Evolutionary conservation across 306 rosid species (phyloP).

Genomic region (Vigna mungo): DNA sequence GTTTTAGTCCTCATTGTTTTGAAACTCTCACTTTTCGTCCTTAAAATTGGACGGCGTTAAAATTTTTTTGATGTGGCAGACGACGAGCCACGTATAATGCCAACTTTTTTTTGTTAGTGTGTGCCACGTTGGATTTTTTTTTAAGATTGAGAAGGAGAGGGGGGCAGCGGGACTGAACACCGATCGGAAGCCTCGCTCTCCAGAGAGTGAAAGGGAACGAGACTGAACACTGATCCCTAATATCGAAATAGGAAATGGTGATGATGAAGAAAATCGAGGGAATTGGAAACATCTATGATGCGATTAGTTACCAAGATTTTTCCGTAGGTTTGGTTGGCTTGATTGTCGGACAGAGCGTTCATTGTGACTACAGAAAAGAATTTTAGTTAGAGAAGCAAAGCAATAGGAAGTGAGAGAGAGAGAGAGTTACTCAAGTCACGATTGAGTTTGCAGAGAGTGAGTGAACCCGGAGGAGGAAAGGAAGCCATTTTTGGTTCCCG

Average conservation of each 20-base stretch:
- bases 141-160: too few species aligned
- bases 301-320: slow-evolving; percentile 67
- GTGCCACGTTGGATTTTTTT: too few species aligned
- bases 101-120: too few species aligned
- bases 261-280: neutral
- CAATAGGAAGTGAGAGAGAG: neutral
- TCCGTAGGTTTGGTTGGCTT: slow-evolving; percentile 76
- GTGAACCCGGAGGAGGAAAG: slow-evolving; percentile 79
- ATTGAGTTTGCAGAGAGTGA: slow-evolving; percentile 91
- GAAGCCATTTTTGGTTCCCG: slow-evolving; percentile 60
- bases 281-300: neutral
- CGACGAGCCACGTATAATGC: too few species aligned
- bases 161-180: too few species aligned
- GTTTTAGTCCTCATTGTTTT: too few species aligned
- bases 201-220: slow-evolving; percentile 70
- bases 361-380: slow-evolving; percentile 66
- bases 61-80: too few species aligned
- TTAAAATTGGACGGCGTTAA: too few species aligned
- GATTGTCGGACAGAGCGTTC: slow-evolving; percentile 77
- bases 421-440: slow-evolving; percentile 82
- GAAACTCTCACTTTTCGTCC: too few species aligned
- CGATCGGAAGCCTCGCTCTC: slow-evolving; percentile 54
- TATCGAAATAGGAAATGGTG: neutral
- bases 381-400: slow-evolving; percentile 19
- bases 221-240: slow-evolving; percentile 88